These are phyloP conservation scores for Eucalyptus pauciflora DNA, from an alignment of 345 rosid species.

Conservation along the genomic window DNA sequence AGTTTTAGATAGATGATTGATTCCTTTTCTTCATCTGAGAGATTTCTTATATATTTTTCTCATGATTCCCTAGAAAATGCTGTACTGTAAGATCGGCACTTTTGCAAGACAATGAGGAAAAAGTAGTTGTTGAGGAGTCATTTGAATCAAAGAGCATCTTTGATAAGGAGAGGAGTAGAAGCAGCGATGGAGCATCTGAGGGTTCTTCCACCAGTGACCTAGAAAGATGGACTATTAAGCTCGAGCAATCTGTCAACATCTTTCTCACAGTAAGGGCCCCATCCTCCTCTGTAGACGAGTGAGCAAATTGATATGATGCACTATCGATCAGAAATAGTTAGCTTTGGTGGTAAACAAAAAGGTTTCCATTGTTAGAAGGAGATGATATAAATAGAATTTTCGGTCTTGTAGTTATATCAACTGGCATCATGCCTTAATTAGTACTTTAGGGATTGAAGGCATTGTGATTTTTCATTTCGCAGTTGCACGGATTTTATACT, in stretches of 20 bases:
- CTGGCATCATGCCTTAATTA: not conserved
- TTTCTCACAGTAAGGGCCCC: conserved; percentile 51
- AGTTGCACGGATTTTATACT: not conserved
- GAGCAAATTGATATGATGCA: not conserved
- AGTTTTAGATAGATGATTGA: not conserved
- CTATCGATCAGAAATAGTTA: not conserved
- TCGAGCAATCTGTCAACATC: conserved; percentile 71
- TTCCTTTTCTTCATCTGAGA: not conserved
- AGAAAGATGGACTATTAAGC: conserved; percentile 52
- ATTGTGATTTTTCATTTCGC: not conserved
- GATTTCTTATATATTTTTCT: not conserved
- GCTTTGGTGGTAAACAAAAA: not conserved
- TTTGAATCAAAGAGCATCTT: conserved; percentile 35
- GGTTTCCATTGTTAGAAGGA: not conserved
- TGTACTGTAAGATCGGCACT: conserved; percentile 37
- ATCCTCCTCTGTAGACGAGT: not conserved
- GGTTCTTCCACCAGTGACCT: conserved; percentile 20
- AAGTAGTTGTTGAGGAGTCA: conserved; percentile 58
- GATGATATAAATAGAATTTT: not conserved
- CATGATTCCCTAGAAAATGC: conserved; percentile 16
- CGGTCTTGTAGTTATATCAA: not conserved
- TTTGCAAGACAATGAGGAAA: conserved; percentile 63
- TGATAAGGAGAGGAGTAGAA: conserved; percentile 3
- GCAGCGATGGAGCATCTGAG: conserved; percentile 2
- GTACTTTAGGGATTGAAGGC: not conserved